Conservation (phyloP, 345 rosid species). For the Passiflora organensis region DNA sequence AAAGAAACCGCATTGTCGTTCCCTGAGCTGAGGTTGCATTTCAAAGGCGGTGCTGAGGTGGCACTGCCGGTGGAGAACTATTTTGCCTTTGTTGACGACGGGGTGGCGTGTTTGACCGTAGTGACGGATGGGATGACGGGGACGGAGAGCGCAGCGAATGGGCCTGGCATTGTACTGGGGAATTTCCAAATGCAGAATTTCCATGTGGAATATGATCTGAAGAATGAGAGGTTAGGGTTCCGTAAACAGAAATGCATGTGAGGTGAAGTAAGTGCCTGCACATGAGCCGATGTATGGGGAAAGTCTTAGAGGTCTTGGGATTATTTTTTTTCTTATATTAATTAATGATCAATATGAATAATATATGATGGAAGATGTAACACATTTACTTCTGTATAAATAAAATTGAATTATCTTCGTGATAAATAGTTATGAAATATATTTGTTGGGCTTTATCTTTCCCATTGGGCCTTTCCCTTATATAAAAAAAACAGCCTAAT, state of each 20-base stretch:
- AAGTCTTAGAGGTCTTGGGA: too few species aligned
- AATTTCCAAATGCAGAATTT: conserved; percentile 37
- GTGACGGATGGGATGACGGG: conserved; percentile 18
- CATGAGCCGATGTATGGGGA: too few species aligned
- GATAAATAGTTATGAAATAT: background rate
- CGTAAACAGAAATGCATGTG: conserved; percentile 24
- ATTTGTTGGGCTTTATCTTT: too few species aligned
- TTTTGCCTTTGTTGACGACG: conserved; percentile 16
- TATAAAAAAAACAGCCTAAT: too few species aligned
- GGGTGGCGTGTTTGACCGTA: conserved; percentile 29
- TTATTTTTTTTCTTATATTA: too few species aligned
- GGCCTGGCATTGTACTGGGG: conserved; percentile 37
- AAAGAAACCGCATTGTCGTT: background rate
- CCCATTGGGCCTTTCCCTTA: too few species aligned
- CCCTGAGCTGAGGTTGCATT: conserved; percentile 32
- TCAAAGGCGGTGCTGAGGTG: conserved; percentile 38
- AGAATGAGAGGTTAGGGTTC: conserved; percentile 36
- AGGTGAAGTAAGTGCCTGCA: background rate
- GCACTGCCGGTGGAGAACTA: conserved; percentile 32
- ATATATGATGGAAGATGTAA: background rate
- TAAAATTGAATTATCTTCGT: background rate
- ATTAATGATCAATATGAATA: background rate
- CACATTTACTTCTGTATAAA: background rate
- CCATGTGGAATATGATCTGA: conserved; percentile 40
- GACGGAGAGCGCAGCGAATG: conserved; percentile 8